phyloP scores from a whole-genome alignment of 1,284 basidiomycete species.

The Sanghuangporus sanghuang region DNA sequence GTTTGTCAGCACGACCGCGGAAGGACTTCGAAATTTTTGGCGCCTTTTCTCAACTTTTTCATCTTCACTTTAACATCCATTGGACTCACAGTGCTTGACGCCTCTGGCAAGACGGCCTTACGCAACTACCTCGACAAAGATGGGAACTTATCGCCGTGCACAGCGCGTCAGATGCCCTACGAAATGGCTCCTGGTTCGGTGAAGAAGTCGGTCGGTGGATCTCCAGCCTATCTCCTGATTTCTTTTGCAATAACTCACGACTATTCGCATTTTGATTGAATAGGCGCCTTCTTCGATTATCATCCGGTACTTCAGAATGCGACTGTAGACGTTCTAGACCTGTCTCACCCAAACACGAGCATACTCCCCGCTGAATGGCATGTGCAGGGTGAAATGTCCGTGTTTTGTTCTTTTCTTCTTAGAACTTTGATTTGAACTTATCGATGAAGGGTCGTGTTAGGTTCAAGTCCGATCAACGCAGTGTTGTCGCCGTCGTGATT shows the following conservation, averaged over 20 bases:
- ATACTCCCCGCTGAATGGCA: conserved; percentile 62
- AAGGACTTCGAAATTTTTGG: conserved; percentile 25
- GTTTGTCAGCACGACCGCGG: conserved; percentile 71
- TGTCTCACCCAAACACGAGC: conserved; percentile 60
- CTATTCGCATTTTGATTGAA: neutral
- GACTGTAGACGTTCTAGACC: conserved; percentile 56
- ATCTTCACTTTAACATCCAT: neutral
- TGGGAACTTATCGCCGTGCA: conserved; percentile 71
- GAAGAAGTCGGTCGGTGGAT: conserved; percentile 37
- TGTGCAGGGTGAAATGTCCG: conserved; percentile 52
- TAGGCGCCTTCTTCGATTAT: conserved; percentile 71
- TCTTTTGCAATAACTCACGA: neutral
- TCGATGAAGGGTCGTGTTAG: conserved; percentile 26
- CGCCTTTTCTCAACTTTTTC: neutral
- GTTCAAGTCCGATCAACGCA: conserved; percentile 72
- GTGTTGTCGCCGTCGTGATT: conserved; percentile 58
- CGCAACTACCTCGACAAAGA: conserved; percentile 62
- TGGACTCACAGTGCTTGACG: conserved; percentile 50
- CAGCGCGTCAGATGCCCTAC: conserved; percentile 63
- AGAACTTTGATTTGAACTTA: neutral
- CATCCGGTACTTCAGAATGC: conserved; percentile 64
- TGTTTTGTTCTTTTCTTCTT: neutral
- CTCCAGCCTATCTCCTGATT: neutral
- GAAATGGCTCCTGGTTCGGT: conserved; percentile 61
- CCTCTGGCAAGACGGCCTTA: conserved; percentile 53